Conservation (phyloP, 495 filamentous ascomycete genomes). For the Xylaria acuta region DNA sequence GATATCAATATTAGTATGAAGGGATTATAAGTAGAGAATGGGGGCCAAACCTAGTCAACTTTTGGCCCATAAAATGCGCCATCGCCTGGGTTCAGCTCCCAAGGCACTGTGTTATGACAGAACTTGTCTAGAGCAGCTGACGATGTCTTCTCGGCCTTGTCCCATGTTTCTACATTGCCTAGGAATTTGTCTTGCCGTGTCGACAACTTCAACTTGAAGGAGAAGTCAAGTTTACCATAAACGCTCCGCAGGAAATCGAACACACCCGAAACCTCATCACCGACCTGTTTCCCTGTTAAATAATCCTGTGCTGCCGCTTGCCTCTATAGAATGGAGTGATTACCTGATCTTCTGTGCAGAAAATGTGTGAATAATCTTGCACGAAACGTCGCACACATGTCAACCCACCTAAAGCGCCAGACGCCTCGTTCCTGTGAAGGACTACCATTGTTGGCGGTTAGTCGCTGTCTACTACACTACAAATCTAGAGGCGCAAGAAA, state of each 20-base stretch:
- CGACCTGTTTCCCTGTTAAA: conserved; percentile 59
- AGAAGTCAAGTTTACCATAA: conserved; percentile 90
- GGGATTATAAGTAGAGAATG: neutral
- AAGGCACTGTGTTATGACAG: conserved; percentile 63
- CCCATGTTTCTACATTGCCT: conserved; percentile 85
- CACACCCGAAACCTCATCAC: conserved; percentile 79
- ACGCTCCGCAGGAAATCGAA: conserved; percentile 87
- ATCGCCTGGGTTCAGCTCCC: conserved; percentile 91
- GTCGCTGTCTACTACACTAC: neutral
- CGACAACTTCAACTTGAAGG: conserved; percentile 95
- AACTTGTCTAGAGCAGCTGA: conserved; percentile 81
- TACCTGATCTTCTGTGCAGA: conserved; percentile 71
- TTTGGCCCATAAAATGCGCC: conserved; percentile 96
- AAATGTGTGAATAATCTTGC: conserved; percentile 96
- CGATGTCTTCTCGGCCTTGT: conserved; percentile 81
- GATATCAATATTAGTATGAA: conserved; percentile 8
- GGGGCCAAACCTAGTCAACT: conserved; percentile 66
- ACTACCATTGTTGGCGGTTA: conserved; percentile 40
- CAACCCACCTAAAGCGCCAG: conserved; percentile 86
- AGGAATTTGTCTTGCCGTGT: conserved; percentile 93
- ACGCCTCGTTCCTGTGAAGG: conserved; percentile 92
- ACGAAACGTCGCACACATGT: conserved; percentile 92
- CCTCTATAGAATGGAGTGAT: neutral
- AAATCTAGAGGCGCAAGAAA: neutral
- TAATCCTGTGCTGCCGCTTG: neutral